A percentile compares a stretch with the other conserved stretches of the same genome.
Conservation (phyloP, 176 grass and related monocot genomes). For the Carex littledalei region DNA sequence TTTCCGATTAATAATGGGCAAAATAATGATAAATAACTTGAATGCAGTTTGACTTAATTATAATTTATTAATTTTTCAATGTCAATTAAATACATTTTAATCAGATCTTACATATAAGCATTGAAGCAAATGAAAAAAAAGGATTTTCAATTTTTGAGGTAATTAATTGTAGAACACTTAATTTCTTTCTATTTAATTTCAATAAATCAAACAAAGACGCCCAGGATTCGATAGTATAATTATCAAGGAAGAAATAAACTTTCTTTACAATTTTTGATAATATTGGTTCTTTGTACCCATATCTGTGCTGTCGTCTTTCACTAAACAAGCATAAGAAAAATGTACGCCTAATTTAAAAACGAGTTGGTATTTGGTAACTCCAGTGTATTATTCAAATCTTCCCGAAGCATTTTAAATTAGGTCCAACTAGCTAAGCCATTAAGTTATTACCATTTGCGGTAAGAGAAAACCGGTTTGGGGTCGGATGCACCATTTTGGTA, state of each 20-base stretch:
- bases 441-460: background rate
- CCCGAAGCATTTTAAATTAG: background rate
- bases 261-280: background rate
- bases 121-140: no score
- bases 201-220: background rate
- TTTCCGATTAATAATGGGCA: no score
- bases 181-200: background rate
- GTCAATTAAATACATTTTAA: no score
- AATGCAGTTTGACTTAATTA: no score
- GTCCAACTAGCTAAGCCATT: background rate
- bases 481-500: background rate
- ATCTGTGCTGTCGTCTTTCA: background rate
- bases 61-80: no score
- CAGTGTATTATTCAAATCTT: background rate
- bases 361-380: background rate
- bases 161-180: background rate
- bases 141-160: background rate
- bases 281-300: background rate
- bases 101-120: no score
- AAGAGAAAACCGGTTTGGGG: background rate
- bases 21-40: no score
- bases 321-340: background rate
- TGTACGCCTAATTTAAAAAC: background rate
- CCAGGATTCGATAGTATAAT: background rate
- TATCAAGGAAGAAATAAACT: background rate